Evolutionary conservation across 164 flowering plant genomes (phyloP), one percentile per base, ranked within the genome.

Genomic region (Saururus chinensis): DNA sequence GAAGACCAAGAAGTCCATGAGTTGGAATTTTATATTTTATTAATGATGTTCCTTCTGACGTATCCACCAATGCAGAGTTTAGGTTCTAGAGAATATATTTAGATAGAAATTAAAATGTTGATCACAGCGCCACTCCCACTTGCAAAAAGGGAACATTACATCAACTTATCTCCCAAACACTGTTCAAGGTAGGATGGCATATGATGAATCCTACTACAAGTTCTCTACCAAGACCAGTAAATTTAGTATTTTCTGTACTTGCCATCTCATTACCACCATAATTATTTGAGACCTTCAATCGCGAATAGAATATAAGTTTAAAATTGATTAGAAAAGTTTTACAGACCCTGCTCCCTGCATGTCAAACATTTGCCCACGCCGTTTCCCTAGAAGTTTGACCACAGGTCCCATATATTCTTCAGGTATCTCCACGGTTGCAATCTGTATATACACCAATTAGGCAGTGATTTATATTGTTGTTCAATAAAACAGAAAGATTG

Each of bases 321-420:
- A 4, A 45, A 45, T 21, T 13, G 60, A 66, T 23, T 17, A 57
- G 54, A 48, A 24, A 57, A 51, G 59, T 24, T 40, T 49, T 53
- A 73, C 85, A 16, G 64, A 92, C 98, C 98, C 96, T 64, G 78
- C 66, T 42, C 87, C 95, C 73, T 90, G 85, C 99, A 93, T 93
- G 72, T 93, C 97, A 76, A 84, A 67, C 99, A 93, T 93, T 71
- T 73, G 88, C 19, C 97, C 99, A 57, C 99, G 95, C 60, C 97
- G 81, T 78, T 66, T 85, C 45, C 99, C 99, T 13, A 93, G 88
- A 74, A 93, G 96, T 73, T 93, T 96, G 60, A 93, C 99, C 26
- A 90, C 97, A 66, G 97, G 25, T n/a, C 97, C 99, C 95, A 90
- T 81, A 72, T 86, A 82, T 62, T 56, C 84, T 77, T 89, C 96